phyloP scores from a whole-genome alignment of 352 stramenopile species.

The Phytopythium aichiense region DNA sequence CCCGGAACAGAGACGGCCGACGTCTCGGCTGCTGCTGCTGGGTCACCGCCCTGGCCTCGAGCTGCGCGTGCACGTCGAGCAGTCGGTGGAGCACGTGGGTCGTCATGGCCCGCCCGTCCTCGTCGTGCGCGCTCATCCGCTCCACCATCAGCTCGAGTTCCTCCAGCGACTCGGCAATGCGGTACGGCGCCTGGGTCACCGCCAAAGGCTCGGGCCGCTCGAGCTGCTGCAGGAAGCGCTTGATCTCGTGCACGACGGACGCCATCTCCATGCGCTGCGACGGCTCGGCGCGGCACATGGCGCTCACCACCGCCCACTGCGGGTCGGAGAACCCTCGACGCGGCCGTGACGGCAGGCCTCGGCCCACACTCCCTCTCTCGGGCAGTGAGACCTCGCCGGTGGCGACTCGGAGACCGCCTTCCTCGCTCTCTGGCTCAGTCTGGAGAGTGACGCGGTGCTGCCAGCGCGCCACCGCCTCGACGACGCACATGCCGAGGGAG shows the following conservation, averaged over 20 bases:
- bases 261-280: constrained; percentile 7
- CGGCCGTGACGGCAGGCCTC: not conserved
- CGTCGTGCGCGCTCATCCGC: not conserved
- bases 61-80: not conserved
- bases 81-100: constrained; percentile 1
- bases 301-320: constrained; percentile 9
- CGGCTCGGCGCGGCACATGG: constrained; percentile 9
- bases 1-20: not conserved
- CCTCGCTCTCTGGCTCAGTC: not conserved
- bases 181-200: not conserved
- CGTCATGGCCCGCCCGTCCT: not conserved
- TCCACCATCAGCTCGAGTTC: not conserved
- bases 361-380: not conserved
- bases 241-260: constrained; percentile 3
- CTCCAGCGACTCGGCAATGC: not conserved
- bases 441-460: not conserved
- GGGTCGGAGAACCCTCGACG: not conserved
- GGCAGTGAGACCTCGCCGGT: not conserved
- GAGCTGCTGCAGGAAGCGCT: not conserved
- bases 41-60: not conserved
- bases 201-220: too few relatives aligned
- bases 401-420: not conserved
- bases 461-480: not conserved
- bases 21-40: not conserved
- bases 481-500: constrained; percentile 10